These are phyloP conservation scores for Pythium chondricola DNA, from an alignment of 352 stramenopile genomes.

Conservation along the genomic window DNA sequence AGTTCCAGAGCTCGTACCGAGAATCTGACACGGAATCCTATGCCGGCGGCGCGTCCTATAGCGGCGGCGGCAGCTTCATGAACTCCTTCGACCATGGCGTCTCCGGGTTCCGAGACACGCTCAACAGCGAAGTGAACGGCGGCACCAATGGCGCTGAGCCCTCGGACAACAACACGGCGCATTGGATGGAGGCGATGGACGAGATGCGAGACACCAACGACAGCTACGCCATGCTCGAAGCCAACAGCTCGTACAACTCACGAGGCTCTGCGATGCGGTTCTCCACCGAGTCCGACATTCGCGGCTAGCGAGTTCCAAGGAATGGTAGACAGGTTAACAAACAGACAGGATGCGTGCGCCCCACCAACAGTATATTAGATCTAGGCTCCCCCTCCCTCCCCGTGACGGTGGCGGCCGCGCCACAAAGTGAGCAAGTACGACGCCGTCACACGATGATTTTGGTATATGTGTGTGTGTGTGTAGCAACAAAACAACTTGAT, in stretches of 20 bases:
- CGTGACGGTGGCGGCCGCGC: too few species aligned
- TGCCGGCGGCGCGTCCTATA: constrained; percentile 11
- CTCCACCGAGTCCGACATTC: constrained; percentile 65
- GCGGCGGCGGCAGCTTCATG: constrained; percentile 29
- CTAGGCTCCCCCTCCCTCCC: too few species aligned
- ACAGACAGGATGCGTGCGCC: constrained; percentile 11
- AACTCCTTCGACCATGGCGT: constrained; percentile 48
- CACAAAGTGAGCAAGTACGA: too few species aligned
- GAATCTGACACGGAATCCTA: constrained; percentile 59
- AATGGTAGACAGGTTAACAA: constrained; percentile 1
- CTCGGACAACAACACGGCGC: constrained; percentile 26
- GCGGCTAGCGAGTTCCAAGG: neutral
- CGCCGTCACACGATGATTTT: too few species aligned
- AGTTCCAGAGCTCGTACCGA: constrained; percentile 14
- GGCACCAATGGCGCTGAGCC: constrained; percentile 13
- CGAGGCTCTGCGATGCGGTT: constrained; percentile 67
- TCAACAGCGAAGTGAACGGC: constrained; percentile 1
- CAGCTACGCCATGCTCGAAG: constrained; percentile 81
- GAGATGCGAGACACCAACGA: constrained; percentile 78
- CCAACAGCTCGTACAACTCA: constrained; percentile 47
- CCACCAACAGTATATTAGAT: constrained; percentile 40
- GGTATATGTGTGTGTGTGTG: too few species aligned
- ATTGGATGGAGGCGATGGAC: constrained; percentile 67
- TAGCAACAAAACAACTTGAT: too few species aligned
- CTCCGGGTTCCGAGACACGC: constrained; percentile 15